These are phyloP conservation scores for Fonsecaea multimorphosa DNA, from an alignment of 2,329 filamentous ascomycete species.

Conservation along the genomic window DNA sequence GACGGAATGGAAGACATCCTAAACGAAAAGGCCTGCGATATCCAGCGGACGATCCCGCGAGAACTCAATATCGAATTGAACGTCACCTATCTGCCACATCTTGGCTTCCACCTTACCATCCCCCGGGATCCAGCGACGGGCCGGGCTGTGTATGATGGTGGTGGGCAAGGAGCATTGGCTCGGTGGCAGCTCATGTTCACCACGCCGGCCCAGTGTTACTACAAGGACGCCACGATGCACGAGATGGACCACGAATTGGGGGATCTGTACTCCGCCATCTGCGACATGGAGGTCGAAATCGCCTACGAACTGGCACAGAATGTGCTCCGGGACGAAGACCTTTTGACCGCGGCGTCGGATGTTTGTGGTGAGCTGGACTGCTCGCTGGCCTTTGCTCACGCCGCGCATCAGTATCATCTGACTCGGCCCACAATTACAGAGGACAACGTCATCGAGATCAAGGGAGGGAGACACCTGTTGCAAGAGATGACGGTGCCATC, in stretches of 20 bases:
- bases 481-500: slow-evolving; percentile 82
- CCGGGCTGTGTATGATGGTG: slow-evolving; percentile 68
- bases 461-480: slow-evolving; percentile 79
- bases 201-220: slow-evolving; percentile 75
- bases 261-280: slow-evolving; percentile 83
- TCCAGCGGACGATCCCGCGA: slow-evolving; percentile 68
- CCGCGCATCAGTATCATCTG: slow-evolving; percentile 76
- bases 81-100: slow-evolving; percentile 88
- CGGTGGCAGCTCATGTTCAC: slow-evolving; percentile 83
- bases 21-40: slow-evolving; percentile 67
- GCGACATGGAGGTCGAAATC: slow-evolving; percentile 88
- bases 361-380: slow-evolving; percentile 83
- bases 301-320: slow-evolving; percentile 75
- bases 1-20: slow-evolving; percentile 78
- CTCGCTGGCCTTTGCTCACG: slow-evolving; percentile 78
- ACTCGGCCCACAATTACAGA: slow-evolving; percentile 71
- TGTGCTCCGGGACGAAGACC: slow-evolving; percentile 71
- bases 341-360: slow-evolving; percentile 74
- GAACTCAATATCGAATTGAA: slow-evolving; percentile 64
- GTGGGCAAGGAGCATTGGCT: slow-evolving; percentile 67
- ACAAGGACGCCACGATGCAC: slow-evolving; percentile 82
- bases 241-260: slow-evolving; percentile 82
- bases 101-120: slow-evolving; percentile 86
- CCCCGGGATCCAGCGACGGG: slow-evolving; percentile 65
- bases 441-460: slow-evolving; percentile 74